Percentiles rank a stretch among this genome's conserved stretches.
These are phyloP conservation scores for Trichoderma simmonsii DNA, from an alignment of 2,329 filamentous ascomycete species.

Conservation along the genomic window DNA sequence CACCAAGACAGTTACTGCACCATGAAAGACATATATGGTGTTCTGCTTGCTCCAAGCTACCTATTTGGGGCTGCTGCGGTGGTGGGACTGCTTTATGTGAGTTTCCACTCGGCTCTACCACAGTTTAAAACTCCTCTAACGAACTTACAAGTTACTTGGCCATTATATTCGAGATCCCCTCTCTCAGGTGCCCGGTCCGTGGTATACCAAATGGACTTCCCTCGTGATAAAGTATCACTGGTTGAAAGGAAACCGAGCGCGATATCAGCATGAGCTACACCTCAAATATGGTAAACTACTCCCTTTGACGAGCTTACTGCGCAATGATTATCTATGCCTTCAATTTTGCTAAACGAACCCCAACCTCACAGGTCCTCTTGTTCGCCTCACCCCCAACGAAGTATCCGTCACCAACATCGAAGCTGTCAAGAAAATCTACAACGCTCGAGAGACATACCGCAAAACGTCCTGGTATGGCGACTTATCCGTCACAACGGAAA, in stretches of 20 bases:
- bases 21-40: background rate
- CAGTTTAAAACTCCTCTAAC: background rate
- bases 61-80: background rate
- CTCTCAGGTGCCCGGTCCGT: background rate
- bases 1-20: background rate
- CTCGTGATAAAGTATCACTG: background rate
- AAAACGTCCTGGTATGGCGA: background rate
- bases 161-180: background rate
- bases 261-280: background rate
- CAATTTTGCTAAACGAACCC: background rate
- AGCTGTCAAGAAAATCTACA: background rate
- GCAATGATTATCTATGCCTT: background rate
- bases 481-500: background rate
- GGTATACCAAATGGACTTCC: constrained; percentile 2
- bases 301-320: too few relatives aligned
- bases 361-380: background rate
- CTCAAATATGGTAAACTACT: background rate
- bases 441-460: background rate
- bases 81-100: background rate
- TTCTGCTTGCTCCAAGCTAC: background rate
- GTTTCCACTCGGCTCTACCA: background rate
- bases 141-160: background rate
- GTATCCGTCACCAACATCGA: background rate
- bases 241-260: background rate
- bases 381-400: background rate